Evolutionary conservation across 2,329 filamentous ascomycete species (phyloP).

Genomic region (Penicillium sp.): DNA sequence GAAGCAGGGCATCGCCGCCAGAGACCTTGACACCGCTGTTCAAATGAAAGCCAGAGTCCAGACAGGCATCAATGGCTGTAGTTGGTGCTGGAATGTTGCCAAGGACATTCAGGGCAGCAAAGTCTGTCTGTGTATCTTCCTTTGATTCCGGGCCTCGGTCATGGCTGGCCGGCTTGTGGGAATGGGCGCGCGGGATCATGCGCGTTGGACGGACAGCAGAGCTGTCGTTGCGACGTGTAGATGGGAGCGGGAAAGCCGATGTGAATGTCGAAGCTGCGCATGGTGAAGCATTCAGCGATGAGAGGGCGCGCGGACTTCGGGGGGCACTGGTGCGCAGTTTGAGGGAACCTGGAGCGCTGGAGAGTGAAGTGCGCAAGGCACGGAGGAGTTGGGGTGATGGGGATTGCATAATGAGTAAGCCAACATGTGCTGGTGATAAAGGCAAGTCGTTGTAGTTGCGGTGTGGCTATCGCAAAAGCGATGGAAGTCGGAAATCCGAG

Average conservation of each 20-base stretch:
- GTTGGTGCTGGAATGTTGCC: conserved; percentile 71
- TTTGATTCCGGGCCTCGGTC: conserved; percentile 61
- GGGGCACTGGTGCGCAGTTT: conserved; percentile 15
- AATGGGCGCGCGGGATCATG: conserved; percentile 34
- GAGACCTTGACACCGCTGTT: conserved; percentile 73
- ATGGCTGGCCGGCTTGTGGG: conserved; percentile 42
- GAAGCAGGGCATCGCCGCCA: conserved; percentile 68
- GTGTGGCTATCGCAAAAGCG: neutral
- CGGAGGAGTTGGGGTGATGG: conserved; percentile 45
- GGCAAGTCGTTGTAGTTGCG: neutral
- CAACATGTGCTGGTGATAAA: neutral
- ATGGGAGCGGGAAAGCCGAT: conserved; percentile 3
- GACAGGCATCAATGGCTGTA: conserved; percentile 79
- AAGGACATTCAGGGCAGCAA: conserved; percentile 74
- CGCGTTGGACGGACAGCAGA: conserved; percentile 29
- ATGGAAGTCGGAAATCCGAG: too few species aligned
- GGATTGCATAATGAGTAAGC: conserved; percentile 32
- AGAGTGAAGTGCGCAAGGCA: conserved; percentile 39
- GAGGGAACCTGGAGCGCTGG: conserved; percentile 10
- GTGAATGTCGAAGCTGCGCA: conserved; percentile 5
- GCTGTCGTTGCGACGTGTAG: conserved; percentile 26
- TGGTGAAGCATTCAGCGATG: conserved; percentile 10
- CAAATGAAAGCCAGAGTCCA: conserved; percentile 78
- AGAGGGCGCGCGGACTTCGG: conserved; percentile 11
- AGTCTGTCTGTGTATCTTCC: conserved; percentile 68